Base-by-base conservation (phyloP, 805 yeast species). In the Starmerella bombicola region DNA sequence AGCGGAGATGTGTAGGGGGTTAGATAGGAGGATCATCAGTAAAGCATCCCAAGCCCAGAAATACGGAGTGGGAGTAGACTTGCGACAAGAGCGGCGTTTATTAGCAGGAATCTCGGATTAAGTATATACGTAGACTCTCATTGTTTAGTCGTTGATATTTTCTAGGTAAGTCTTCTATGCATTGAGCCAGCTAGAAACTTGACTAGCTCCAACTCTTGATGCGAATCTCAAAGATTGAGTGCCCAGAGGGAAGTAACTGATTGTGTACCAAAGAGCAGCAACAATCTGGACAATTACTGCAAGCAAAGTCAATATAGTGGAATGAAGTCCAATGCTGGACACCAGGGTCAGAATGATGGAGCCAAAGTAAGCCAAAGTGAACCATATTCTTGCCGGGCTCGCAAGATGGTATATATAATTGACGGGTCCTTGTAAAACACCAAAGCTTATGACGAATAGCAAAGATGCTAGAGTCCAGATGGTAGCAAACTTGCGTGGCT, bases 241-340 rank as follows among this genome's bases (percentile, higher is more conserved):
- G 10, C 98, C 98, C 64, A 86, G 80, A 12, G 98, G 98, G 70
- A 91, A 88, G 60, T 91, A 91, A 54, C 94, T 81, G 31, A 88
- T 68, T 0, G 91, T 78, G 59, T 91, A 91, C 67, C 86, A 86
- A 4, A 84, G 54, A n/a, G 91, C 85, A 1, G 95, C 88, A 41
- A 91, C 60, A 7, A 86, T 65, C 59, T 91, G 96, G 9, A 81
- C 60, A 2, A 80, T 60, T 32, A 91, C 80, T 24, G 84, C 75
- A 10, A 84, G 55, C 9, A 91, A 61, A 0, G 97, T 84, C 38
- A 85, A 62, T 5, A 91, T 54, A 0, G 94, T 76, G 40, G 80
- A 75, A 52, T 76, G 79, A 51, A 77, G 56, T 22, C 78, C 65
- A 5, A 83, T 72, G 17, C 93, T 78, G 56, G 79, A 78, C 56